Evolutionary conservation across 192 early-diverging fungal genomes (phyloP).

Genomic region (Endogone sp.): DNA sequence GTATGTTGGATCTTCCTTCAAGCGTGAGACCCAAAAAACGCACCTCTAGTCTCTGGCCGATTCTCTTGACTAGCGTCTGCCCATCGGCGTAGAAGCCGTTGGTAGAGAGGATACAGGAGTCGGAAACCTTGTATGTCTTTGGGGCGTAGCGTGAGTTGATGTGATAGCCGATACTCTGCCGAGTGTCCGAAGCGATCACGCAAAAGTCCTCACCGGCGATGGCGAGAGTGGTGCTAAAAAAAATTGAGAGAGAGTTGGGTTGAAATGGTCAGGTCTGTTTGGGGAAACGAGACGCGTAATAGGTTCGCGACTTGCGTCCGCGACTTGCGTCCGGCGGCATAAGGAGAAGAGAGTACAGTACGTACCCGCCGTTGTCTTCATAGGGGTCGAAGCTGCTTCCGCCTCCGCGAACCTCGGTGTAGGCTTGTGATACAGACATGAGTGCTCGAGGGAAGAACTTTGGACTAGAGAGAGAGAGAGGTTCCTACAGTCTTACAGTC

Average conservation of each 20-base stretch:
- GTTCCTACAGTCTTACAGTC: no score
- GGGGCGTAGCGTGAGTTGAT: constrained; percentile 94
- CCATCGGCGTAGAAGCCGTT: constrained; percentile 89
- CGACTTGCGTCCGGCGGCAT: neutral
- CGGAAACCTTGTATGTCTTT: constrained; percentile 85
- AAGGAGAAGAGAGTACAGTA: neutral
- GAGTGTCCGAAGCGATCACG: constrained; percentile 92
- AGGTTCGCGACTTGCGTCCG: neutral
- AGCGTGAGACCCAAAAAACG: neutral
- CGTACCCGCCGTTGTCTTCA: constrained; percentile 79
- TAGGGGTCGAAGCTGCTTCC: constrained; percentile 81
- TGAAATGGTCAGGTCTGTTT: neutral
- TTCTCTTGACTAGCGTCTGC: constrained; percentile 72
- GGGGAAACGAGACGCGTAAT: neutral
- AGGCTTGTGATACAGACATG: neutral
- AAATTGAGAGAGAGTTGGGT: neutral
- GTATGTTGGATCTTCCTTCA: neutral
- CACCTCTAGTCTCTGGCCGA: constrained; percentile 89
- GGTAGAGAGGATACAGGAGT: constrained; percentile 80
- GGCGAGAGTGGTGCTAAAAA: constrained; percentile 71
- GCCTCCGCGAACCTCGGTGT: constrained; percentile 7
- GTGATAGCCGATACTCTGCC: constrained; percentile 89
- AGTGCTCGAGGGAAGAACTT: neutral
- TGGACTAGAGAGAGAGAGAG: no score
- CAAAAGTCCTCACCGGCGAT: constrained; percentile 96